phyloP scores from a whole-genome alignment of 1,284 basidiomycete species.

The Ganoderma boninense region DNA sequence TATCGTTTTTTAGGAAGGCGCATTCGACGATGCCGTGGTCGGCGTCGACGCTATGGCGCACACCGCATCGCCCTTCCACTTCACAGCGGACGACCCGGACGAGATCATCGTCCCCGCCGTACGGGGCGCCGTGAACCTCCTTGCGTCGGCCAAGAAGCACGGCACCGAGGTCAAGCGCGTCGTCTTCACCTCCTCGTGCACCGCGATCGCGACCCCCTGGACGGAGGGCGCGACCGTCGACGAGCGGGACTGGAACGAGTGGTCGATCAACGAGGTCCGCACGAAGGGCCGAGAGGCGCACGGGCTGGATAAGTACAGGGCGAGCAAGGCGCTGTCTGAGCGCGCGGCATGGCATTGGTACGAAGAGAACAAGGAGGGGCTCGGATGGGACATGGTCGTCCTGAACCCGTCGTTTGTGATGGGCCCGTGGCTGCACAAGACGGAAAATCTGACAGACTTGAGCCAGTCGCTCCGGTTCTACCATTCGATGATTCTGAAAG shows the following conservation, averaged over 20 bases:
- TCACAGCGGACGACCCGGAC: slow-evolving; percentile 43
- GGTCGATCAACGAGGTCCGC: slow-evolving; percentile 59
- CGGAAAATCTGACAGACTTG: slow-evolving; percentile 25
- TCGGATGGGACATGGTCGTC: slow-evolving; percentile 33
- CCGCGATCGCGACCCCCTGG: slow-evolving; percentile 47
- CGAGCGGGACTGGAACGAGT: slow-evolving; percentile 73
- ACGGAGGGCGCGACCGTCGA: slow-evolving; percentile 39
- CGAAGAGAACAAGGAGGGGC: slow-evolving; percentile 56
- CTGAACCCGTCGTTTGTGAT: slow-evolving; percentile 18
- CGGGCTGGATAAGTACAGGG: slow-evolving; percentile 56
- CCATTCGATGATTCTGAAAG: slow-evolving; percentile 23
- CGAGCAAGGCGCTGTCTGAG: slow-evolving; percentile 79
- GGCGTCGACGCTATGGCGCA: slow-evolving; percentile 52
- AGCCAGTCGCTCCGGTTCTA: slow-evolving; percentile 26
- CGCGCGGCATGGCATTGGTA: slow-evolving; percentile 56
- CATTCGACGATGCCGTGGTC: slow-evolving; percentile 49
- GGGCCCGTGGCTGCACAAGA: slow-evolving; percentile 25
- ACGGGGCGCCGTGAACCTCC: slow-evolving; percentile 32
- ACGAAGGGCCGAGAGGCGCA: slow-evolving; percentile 58
- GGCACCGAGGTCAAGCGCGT: slow-evolving; percentile 43
- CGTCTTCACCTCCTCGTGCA: slow-evolving; percentile 69
- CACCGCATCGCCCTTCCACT: slow-evolving; percentile 52
- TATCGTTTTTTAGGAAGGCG: slow-evolving; percentile 39
- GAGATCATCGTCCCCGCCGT: slow-evolving; percentile 41
- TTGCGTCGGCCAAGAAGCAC: slow-evolving; percentile 19